phyloP scores from a whole-genome alignment of 2,329 filamentous ascomycete genomes.

The Coniochaeta hoffmannii region DNA sequence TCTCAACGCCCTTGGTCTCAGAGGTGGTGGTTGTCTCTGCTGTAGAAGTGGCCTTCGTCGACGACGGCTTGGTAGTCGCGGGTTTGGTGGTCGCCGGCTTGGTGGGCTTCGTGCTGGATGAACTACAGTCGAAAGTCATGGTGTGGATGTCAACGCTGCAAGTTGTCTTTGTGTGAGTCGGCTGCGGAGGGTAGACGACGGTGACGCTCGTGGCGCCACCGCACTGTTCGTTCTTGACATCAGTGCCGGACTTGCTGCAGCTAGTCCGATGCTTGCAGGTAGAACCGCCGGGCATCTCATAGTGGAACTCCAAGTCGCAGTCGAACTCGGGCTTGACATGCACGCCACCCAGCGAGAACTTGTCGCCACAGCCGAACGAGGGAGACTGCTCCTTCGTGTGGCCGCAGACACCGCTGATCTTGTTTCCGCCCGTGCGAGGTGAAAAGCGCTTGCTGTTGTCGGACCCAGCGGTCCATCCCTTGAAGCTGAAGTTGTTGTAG shows the following conservation, averaged over 20 bases:
- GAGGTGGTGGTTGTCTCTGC: conserved; percentile 18
- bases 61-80: conserved; percentile 11
- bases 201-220: conserved; percentile 81
- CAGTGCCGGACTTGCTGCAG: conserved; percentile 61
- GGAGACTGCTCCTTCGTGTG: conserved; percentile 40
- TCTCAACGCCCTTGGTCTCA: conserved; percentile 10
- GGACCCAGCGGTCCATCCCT: conserved; percentile 62
- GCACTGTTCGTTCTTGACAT: conserved; percentile 78
- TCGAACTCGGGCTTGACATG: conserved; percentile 69
- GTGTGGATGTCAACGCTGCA: conserved; percentile 69
- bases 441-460: conserved; percentile 47
- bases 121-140: conserved; percentile 67
- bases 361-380: conserved; percentile 48
- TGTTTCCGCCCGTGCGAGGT: conserved; percentile 48
- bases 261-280: conserved; percentile 69
- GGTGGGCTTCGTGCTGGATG: conserved; percentile 18
- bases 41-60: conserved; percentile 5
- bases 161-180: conserved; percentile 44
- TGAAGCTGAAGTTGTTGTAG: conserved; percentile 70
- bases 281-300: conserved; percentile 75
- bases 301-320: conserved; percentile 77
- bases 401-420: conserved; percentile 49
- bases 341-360: conserved; percentile 71
- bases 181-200: conserved; percentile 57
- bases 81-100: too few species aligned